These are phyloP conservation scores for Phellopilus nigrolimitatus DNA, from an alignment of 1,284 basidiomycete genomes.

Conservation along the genomic window DNA sequence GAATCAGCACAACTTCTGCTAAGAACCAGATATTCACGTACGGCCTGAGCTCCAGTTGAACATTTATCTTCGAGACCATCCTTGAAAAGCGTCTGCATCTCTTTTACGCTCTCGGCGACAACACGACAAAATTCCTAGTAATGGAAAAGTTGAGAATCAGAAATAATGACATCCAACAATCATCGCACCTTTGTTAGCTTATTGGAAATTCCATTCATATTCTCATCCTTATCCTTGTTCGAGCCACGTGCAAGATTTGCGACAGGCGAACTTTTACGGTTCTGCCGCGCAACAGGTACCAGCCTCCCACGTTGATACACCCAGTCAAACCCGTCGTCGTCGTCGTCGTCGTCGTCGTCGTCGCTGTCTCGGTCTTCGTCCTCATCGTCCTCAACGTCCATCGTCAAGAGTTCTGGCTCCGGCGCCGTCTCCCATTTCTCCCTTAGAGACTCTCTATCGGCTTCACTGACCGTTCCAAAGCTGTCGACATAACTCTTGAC, in stretches of 20 bases:
- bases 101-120: slow-evolving; percentile 39
- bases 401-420: slow-evolving; percentile 16
- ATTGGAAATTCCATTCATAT: slow-evolving; percentile 38
- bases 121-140: slow-evolving; percentile 43
- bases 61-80: slow-evolving; percentile 57
- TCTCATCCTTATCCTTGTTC: slow-evolving; percentile 31
- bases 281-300: background rate
- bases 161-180: background rate
- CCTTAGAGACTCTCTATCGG: slow-evolving; percentile 45
- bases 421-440: slow-evolving; percentile 46
- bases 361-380: too few relatives aligned
- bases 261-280: background rate
- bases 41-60: slow-evolving; percentile 43
- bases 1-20: background rate
- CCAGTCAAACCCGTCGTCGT: slow-evolving; percentile 14
- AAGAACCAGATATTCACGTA: slow-evolving; percentile 27
- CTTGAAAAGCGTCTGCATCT: slow-evolving; percentile 45
- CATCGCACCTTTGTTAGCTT: slow-evolving; percentile 39
- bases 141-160: slow-evolving; percentile 9
- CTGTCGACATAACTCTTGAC: slow-evolving; percentile 46
- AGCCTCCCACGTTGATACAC: slow-evolving; percentile 5
- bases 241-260: background rate
- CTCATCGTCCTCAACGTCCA: slow-evolving; percentile 26
- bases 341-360: slow-evolving; percentile 25
- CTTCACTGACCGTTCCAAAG: slow-evolving; percentile 44